Conservation (phyloP, 2,329 filamentous ascomycete species). For the Neonectria sp. region DNA sequence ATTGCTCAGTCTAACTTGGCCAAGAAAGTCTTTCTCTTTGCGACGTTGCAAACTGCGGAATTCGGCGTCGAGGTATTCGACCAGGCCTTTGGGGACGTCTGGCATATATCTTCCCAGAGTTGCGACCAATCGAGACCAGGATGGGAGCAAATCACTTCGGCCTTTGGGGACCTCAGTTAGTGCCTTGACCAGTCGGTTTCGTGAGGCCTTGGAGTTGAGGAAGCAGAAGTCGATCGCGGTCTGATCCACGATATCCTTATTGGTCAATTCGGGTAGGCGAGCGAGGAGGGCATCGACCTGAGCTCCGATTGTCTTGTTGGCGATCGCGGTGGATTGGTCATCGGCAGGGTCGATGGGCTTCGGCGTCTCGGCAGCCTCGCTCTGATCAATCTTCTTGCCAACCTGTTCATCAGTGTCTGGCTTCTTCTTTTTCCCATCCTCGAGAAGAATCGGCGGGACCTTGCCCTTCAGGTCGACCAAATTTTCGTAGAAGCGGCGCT, state of each 20-base stretch:
- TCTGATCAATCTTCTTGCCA: constrained; percentile 78
- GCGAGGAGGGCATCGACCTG: constrained; percentile 94
- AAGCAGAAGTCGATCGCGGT: constrained; percentile 98
- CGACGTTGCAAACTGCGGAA: constrained; percentile 96
- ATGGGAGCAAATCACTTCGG: constrained; percentile 89
- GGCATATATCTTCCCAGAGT: constrained; percentile 95
- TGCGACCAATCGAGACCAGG: constrained; percentile 93
- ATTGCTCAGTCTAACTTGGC: constrained; percentile 93
- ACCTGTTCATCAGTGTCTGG: constrained; percentile 84
- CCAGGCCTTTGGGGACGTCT: constrained; percentile 92
- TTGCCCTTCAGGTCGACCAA: constrained; percentile 95
- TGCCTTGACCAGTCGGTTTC: constrained; percentile 93
- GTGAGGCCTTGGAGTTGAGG: constrained; percentile 96
- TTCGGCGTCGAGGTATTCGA: constrained; percentile 94
- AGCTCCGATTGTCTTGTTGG: constrained; percentile 96
- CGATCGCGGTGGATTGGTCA: constrained; percentile 93
- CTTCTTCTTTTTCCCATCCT: constrained; percentile 97
- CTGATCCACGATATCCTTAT: constrained; percentile 92
- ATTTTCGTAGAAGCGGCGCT: constrained; percentile 98
- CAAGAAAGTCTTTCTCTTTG: constrained; percentile 97
- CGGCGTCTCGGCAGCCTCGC: constrained; percentile 63
- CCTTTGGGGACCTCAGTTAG: constrained; percentile 96
- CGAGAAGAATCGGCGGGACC: constrained; percentile 92
- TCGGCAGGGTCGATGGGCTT: constrained; percentile 74
- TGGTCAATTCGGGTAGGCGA: constrained; percentile 90